Conservation (phyloP, 2,329 filamentous ascomycete species). For the Pseudocercospora macadamiae region DNA sequence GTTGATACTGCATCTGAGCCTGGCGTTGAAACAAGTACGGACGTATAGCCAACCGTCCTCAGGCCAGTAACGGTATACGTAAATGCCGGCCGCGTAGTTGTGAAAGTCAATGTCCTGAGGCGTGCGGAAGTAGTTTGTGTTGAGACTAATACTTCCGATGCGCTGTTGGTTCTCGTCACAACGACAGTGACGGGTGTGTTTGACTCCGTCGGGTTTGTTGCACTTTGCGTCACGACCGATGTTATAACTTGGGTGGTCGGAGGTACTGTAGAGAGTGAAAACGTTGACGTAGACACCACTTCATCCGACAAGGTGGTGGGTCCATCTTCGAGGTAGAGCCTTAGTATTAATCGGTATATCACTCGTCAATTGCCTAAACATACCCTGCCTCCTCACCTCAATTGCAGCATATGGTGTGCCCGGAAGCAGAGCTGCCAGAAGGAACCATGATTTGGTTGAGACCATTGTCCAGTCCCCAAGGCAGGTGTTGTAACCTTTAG, state of each 20-base stretch:
- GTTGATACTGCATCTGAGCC: not conserved
- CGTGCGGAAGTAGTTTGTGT: not conserved
- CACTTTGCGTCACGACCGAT: not conserved
- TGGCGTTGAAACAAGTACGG: not conserved
- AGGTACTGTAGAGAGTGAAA: not conserved
- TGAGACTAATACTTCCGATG: not conserved
- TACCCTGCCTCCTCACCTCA: too few species aligned
- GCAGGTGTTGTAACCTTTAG: too few species aligned
- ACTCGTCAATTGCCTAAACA: too few species aligned
- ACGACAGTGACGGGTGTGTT: not conserved
- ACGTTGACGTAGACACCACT: not conserved
- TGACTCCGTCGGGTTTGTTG: not conserved
- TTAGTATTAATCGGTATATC: too few species aligned
- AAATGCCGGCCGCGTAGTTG: not conserved
- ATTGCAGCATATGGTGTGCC: too few species aligned
- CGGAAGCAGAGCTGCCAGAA: too few species aligned
- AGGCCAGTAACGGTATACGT: not conserved
- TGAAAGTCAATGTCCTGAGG: too few species aligned
- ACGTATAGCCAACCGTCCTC: not conserved
- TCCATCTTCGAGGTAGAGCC: too few species aligned
- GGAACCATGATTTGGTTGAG: too few species aligned
- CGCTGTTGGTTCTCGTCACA: not conserved
- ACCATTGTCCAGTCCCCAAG: too few species aligned
- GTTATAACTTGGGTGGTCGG: not conserved
- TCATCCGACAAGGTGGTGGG: too few species aligned